Percentiles rank a stretch among this genome's conserved stretches.
Evolutionary conservation across 192 early-diverging fungal genomes (phyloP).

Genomic region (Backusella morwellensis): DNA sequence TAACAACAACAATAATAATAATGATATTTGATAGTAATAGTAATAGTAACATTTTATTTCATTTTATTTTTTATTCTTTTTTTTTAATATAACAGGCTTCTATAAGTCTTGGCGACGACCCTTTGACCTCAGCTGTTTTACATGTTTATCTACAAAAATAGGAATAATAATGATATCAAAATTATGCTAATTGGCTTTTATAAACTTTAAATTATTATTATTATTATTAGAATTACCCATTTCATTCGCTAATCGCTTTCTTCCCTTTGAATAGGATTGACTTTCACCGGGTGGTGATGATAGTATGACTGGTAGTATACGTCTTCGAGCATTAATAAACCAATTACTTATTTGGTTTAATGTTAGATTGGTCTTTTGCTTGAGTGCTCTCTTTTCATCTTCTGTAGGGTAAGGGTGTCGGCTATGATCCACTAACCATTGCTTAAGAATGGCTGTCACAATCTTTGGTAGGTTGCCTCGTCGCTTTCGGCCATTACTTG

Average conservation of each 20-base stretch:
- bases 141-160: neutral
- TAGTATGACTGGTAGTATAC: slow-evolving; percentile 50
- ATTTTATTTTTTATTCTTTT: neutral
- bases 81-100: neutral
- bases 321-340: slow-evolving; percentile 71
- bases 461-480: slow-evolving; percentile 59
- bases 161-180: neutral
- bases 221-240: neutral
- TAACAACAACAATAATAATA: no score
- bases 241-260: neutral
- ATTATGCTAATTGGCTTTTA: neutral
- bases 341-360: slow-evolving; percentile 72
- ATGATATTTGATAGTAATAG: neutral
- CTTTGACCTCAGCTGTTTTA: neutral
- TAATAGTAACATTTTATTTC: neutral
- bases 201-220: neutral
- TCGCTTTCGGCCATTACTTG: slow-evolving; percentile 24
- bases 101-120: slow-evolving; percentile 1
- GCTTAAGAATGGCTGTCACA: slow-evolving; percentile 53
- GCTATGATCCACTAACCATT: slow-evolving; percentile 58
- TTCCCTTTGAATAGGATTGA: neutral
- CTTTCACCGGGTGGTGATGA: slow-evolving; percentile 3
- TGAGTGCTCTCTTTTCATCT: slow-evolving; percentile 55
- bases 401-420: slow-evolving; percentile 70
- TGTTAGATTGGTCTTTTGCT: slow-evolving; percentile 54